phyloP scores from a whole-genome alignment of 805 yeast genomes.

The Lipomyces orientalis region DNA sequence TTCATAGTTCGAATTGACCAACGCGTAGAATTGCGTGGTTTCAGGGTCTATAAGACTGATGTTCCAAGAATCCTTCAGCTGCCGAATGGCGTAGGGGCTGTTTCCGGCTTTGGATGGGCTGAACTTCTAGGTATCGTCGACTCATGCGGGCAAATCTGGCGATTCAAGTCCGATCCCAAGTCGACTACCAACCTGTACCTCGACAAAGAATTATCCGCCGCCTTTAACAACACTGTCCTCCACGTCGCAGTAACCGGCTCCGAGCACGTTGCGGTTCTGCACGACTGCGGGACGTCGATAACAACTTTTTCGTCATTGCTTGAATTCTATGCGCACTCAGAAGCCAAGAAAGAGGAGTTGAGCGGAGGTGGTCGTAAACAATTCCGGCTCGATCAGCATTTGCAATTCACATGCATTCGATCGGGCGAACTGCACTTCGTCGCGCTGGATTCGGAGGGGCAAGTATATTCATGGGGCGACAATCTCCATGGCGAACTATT shows the following conservation, averaged over 20 bases:
- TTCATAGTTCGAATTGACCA: conserved; percentile 22
- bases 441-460: conserved; percentile 23
- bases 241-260: conserved; percentile 17
- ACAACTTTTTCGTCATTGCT: conserved; percentile 10
- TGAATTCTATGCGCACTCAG: conserved; percentile 8
- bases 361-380: conserved; percentile 8
- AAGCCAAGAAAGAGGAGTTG: not conserved
- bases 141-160: conserved; percentile 14
- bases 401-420: conserved; percentile 4
- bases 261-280: conserved; percentile 17
- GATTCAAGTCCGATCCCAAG: not conserved
- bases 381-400: conserved; percentile 16
- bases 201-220: conserved; percentile 10
- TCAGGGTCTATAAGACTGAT: conserved; percentile 19
- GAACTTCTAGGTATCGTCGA: conserved; percentile 31
- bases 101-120: conserved; percentile 25
- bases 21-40: conserved; percentile 22
- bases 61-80: not conserved
- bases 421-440: conserved; percentile 27
- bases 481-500: conserved; percentile 24
- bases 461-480: conserved; percentile 29
- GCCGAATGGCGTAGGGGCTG: conserved; percentile 6
- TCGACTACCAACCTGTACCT: conserved; percentile 7
- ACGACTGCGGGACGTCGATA: conserved; percentile 2
- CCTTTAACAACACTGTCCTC: conserved; percentile 7